Evolutionary conservation across 768 basidiomycete species (phyloP).

Genomic region (Pleurotus eryngii): DNA sequence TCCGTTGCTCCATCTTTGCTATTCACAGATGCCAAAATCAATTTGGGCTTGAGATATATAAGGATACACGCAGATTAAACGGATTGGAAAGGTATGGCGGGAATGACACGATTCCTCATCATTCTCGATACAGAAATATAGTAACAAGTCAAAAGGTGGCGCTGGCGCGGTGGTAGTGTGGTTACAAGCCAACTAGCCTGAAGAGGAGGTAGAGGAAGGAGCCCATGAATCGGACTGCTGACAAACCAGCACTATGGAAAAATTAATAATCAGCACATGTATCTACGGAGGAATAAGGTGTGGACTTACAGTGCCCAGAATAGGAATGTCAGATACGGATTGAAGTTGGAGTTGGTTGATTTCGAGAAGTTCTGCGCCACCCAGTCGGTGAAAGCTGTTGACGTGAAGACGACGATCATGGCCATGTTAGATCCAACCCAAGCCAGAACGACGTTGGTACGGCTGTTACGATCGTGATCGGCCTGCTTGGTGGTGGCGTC

Average conservation of each 20-base stretch:
- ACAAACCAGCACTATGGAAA: constrained; percentile 63
- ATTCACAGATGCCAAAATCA: constrained; percentile 1
- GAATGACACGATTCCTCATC: neutral
- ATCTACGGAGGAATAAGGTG: neutral
- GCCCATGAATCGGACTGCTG: constrained; percentile 77
- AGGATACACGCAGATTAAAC: constrained; percentile 5
- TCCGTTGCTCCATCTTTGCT: neutral
- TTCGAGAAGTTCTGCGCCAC: constrained; percentile 53
- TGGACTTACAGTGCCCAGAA: constrained; percentile 55
- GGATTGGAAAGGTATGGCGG: neutral
- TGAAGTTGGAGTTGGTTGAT: constrained; percentile 60
- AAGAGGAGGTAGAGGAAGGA: constrained; percentile 78
- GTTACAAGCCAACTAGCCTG: constrained; percentile 62
- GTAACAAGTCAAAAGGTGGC: neutral
- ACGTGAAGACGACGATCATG: constrained; percentile 75
- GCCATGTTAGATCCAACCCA: constrained; percentile 88
- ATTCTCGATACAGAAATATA: neutral
- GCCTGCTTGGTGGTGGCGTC: constrained; percentile 87
- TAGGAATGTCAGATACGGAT: constrained; percentile 85
- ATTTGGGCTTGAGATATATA: constrained; percentile 1
- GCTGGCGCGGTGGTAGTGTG: neutral
- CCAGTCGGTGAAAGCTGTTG: constrained; percentile 73
- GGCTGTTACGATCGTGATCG: constrained; percentile 80
- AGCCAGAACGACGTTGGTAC: constrained; percentile 80
- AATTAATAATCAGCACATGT: neutral